These are phyloP conservation scores for Eimeria tenella DNA, from an alignment of 169 alveolate genomes.

Conservation along the genomic window DNA sequence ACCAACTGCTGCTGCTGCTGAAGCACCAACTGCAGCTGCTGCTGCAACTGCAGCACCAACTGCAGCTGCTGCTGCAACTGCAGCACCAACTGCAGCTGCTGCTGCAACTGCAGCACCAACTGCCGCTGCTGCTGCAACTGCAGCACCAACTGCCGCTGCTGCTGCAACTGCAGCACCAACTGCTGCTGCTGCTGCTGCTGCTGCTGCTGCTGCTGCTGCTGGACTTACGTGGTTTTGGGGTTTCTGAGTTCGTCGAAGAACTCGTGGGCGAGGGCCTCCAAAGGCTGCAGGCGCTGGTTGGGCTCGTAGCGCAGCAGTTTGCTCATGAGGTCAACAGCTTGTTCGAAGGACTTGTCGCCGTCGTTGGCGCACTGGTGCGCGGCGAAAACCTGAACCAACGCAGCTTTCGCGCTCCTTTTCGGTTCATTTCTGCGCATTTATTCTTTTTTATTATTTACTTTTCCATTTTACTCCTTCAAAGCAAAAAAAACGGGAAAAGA, in stretches of 20 bases:
- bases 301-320: conserved; percentile 92
- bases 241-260: conserved; percentile 96
- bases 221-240: conserved; percentile 74
- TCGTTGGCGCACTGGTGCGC: conserved; percentile 78
- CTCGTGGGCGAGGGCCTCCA: conserved; percentile 94
- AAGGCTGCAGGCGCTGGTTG: conserved; percentile 88
- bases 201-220: not conserved
- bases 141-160: not conserved
- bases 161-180: not conserved
- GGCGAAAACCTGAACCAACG: conserved; percentile 21
- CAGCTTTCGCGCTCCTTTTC: too few species aligned
- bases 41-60: too few species aligned
- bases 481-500: too few species aligned
- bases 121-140: too few species aligned
- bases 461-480: too few species aligned
- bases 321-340: conserved; percentile 89
- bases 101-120: too few species aligned
- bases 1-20: not conserved
- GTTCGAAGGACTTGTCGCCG: conserved; percentile 86
- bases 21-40: not conserved
- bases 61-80: not conserved
- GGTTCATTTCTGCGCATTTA: too few species aligned
- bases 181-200: not conserved
- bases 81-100: too few species aligned
- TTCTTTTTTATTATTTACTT: too few species aligned